Percentiles rank a stretch among this genome's conserved stretches.
Evolutionary conservation across 225 moss, liverwort and hornwort species (phyloP).

Genomic region (Asterella californica): DNA sequence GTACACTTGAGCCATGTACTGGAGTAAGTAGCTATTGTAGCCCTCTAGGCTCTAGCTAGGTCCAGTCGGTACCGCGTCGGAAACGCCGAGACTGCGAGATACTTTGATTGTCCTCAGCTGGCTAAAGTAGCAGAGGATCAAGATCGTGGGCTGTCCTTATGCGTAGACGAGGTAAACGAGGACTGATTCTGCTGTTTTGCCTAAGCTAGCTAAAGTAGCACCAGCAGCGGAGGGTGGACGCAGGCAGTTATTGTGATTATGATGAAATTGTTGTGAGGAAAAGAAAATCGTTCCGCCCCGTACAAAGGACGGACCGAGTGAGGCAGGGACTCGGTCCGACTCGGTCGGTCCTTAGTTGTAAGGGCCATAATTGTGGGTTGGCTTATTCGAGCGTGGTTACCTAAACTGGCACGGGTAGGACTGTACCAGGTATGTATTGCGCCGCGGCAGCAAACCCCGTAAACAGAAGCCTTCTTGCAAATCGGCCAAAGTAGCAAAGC

Average conservation of each 20-base stretch:
- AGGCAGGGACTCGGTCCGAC: background rate
- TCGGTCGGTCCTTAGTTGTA: background rate
- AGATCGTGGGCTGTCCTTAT: background rate
- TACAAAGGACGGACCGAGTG: background rate
- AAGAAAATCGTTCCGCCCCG: background rate
- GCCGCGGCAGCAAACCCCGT: too few species aligned
- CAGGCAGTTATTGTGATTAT: background rate
- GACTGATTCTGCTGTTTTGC: background rate
- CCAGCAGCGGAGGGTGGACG: background rate
- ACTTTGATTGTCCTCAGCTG: background rate
- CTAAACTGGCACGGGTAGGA: background rate
- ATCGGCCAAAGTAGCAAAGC: background rate
- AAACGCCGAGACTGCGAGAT: background rate
- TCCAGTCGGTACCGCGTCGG: background rate
- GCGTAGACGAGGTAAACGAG: background rate
- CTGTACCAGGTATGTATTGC: too few species aligned
- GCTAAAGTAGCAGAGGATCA: constrained; percentile 5
- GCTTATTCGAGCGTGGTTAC: background rate
- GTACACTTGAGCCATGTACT: background rate
- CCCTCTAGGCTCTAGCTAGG: background rate
- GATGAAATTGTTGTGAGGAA: background rate
- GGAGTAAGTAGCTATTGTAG: background rate
- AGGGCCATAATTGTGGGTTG: background rate
- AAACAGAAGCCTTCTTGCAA: background rate
- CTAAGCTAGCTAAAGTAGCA: background rate